Evolutionary conservation across 2,329 filamentous ascomycete genomes (phyloP), one percentile per base, ranked within the genome.

Genomic region (Pseudogymnoascus sp.): DNA sequence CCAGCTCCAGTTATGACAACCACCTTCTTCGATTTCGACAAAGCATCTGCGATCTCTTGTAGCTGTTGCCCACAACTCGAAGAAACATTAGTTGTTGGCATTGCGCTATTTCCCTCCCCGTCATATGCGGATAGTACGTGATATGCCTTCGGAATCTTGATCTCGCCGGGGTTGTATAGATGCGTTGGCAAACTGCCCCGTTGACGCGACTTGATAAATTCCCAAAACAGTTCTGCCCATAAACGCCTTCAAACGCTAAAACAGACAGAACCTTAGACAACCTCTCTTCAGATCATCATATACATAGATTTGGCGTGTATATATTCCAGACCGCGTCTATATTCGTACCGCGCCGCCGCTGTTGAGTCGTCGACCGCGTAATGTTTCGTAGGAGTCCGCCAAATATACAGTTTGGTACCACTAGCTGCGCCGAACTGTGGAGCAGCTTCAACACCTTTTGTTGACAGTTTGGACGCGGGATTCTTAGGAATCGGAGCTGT

Each of bases 1-100:
- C 87, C 87, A 58, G 87, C 87, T 59, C 88, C 87, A 0, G 88
- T 90, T 33, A 90, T 79, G 17, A 90, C 83, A 7, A 90, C 80
- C n/a, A 89, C 80, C 71, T 88, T 90, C 65, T 81, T 83, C 9
- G 87, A 82, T 71, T 85, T 86, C 65, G 81, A 80, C 48, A 90
- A 75, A 3, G 79, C 74, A 69, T 89, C 82, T 68, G 88, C 87
- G 66, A 90, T 84, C 33, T 82, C 76, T 68, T 87, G 85, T n/a
- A 90, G 78, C 60, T 72, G 38, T 65, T 63, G 17, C 44, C 59
- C 63, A 42, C 67, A 71, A 10, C 59, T 63, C 55, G 69, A 65
- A 5, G 60, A 61, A 27, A 74, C 70, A 62, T 69, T 69, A 5
- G 66, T 66, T 27, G 71, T 73, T 10, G 72, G 72, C 72, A 74